Conservation (phyloP, 192 early-diverging fungal species). For the Coemansia sp. region DNA sequence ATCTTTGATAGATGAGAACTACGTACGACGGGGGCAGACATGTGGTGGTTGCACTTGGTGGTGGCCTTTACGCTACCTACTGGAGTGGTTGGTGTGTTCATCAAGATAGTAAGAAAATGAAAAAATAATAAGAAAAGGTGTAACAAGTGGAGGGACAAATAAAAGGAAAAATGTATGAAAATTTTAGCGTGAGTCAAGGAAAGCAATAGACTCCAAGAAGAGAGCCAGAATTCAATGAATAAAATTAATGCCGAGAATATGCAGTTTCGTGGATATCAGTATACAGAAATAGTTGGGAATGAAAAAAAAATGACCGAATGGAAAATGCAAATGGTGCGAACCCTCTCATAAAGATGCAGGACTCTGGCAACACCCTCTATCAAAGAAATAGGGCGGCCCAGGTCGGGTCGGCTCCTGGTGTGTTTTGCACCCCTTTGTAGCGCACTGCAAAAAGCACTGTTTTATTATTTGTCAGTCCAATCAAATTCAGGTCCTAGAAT, state of each 20-base stretch:
- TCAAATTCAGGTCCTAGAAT: background rate
- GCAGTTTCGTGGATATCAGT: background rate
- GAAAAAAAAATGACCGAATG: slow-evolving; percentile 1
- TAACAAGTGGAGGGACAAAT: background rate
- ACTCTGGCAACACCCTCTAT: background rate
- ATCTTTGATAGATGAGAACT: slow-evolving; percentile 22
- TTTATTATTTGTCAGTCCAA: background rate
- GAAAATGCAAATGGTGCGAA: slow-evolving; percentile 2
- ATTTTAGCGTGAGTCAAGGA: background rate
- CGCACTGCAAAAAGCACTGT: background rate
- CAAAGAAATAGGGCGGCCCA: background rate
- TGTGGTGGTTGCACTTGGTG: slow-evolving; percentile 12
- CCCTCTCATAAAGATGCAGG: slow-evolving; percentile 9
- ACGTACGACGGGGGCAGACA: slow-evolving; percentile 21
- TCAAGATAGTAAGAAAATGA: background rate
- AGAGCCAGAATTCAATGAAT: slow-evolving; percentile 1
- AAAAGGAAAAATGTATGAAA: background rate
- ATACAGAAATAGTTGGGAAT: slow-evolving; percentile 5
- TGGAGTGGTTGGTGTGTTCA: slow-evolving; percentile 32
- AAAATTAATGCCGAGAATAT: background rate
- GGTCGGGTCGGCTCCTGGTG: background rate
- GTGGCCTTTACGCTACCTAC: slow-evolving; percentile 13
- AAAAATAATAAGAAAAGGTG: background rate
- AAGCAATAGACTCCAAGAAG: background rate
- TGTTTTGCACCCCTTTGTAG: background rate